A percentile compares a stretch with the other conserved stretches of the same genome.
phyloP scores from a whole-genome alignment of 75 land plant species.

The Cryptomeria japonica region DNA sequence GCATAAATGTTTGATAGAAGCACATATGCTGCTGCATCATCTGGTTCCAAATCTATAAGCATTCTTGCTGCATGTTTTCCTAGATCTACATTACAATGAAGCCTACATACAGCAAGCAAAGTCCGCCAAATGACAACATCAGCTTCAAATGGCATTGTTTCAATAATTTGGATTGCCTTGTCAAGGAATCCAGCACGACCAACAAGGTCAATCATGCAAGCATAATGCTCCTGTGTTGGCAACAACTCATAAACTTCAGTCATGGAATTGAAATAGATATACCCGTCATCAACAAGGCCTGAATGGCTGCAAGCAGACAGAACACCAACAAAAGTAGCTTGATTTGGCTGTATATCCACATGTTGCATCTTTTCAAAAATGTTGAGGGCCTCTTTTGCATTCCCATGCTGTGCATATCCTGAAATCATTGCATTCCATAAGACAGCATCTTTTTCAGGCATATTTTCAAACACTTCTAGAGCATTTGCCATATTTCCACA shows the following conservation, averaged over 20 bases:
- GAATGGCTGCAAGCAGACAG: conserved; percentile 18
- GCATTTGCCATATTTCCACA: conserved; percentile 35
- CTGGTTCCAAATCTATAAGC: conserved; percentile 11
- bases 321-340: conserved; percentile 31
- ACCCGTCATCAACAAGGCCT: conserved; percentile 3
- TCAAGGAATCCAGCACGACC: conserved; percentile 49
- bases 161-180: neutral
- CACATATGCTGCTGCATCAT: conserved; percentile 12
- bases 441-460: conserved; percentile 30
- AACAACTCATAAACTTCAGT: conserved; percentile 2
- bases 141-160: conserved; percentile 8
- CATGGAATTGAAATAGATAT: neutral
- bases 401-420: conserved; percentile 24
- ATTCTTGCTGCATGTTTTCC: conserved; percentile 4
- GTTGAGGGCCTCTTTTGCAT: conserved; percentile 25
- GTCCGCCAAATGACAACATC: conserved; percentile 9
- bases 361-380: conserved; percentile 32
- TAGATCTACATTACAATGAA: neutral
- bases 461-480: conserved; percentile 26
- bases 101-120: neutral
- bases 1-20: conserved; percentile 14
- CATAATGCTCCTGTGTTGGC: conserved; percentile 45
- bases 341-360: conserved; percentile 17
- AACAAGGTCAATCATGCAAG: conserved; percentile 64
- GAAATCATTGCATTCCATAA: conserved; percentile 45